phyloP scores from a whole-genome alignment of 148 eudicot species.

The Talinum fruticosum region DNA sequence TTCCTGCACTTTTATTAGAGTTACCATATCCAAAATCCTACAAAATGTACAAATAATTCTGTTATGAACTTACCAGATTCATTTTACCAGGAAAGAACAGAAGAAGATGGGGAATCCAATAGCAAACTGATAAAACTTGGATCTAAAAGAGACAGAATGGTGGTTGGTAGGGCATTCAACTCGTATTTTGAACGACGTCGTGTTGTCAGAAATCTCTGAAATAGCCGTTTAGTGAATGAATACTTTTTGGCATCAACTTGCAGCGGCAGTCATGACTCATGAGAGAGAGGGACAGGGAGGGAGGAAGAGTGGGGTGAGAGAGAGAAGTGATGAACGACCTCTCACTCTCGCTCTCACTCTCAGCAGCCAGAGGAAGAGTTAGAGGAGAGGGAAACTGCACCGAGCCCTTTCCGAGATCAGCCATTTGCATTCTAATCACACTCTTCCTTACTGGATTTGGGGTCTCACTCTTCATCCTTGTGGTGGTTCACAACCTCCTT shows the following conservation, averaged over 20 bases:
- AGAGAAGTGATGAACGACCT: constrained; percentile 37
- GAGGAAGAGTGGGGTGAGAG: not conserved
- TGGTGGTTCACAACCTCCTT: constrained; percentile 38
- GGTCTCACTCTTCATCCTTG: constrained; percentile 39
- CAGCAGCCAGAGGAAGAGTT: constrained; percentile 17
- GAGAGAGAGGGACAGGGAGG: not conserved
- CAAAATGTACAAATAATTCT: too few relatives aligned
- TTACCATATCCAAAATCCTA: too few relatives aligned
- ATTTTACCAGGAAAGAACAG: too few relatives aligned
- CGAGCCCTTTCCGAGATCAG: constrained; percentile 31
- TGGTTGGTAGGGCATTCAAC: not conserved
- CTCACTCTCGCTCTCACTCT: constrained; percentile 27
- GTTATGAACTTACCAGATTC: too few relatives aligned
- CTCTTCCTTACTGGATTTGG: constrained; percentile 36
- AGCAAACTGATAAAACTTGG: not conserved
- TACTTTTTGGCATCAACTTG: too few relatives aligned
- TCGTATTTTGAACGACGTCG: not conserved
- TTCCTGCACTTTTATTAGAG: too few relatives aligned
- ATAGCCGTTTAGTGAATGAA: constrained; percentile 1
- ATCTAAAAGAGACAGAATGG: not conserved
- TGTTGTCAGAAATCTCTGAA: not conserved
- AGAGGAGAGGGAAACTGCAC: not conserved
- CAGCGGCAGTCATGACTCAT: too few relatives aligned
- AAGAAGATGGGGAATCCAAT: not conserved
- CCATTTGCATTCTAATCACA: constrained; percentile 28